Base-by-base conservation (phyloP, 2,329 filamentous ascomycete species). In the Aspergillus glaucus region DNA sequence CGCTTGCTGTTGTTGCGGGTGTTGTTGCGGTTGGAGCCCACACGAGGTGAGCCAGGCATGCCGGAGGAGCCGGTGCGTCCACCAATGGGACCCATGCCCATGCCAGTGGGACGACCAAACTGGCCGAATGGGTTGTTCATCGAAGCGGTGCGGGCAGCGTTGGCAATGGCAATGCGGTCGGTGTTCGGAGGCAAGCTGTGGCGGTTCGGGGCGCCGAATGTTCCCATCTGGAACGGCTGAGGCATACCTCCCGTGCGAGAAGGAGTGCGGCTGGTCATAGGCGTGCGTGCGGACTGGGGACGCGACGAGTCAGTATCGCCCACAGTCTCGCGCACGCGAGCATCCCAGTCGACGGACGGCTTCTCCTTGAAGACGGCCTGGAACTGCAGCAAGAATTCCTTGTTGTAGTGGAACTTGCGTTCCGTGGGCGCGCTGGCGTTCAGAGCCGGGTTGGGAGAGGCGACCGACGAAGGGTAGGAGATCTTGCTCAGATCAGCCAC, bases 351-450 rank as follows among this genome's bases (percentile, higher is more conserved):
- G 40, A 91, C 71, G 0, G 90, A 95, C 12, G 93, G 93, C 74
- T 96, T 94, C 76, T 98, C 93, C 54, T 89, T 94, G 74, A 96
- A 98, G 17, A 95, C 89, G 60, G 82, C 82, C 74, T 96, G 88
- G 79, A 98, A 98, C 66, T 98, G 93, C 26, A 98, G 79, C 72
- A 98, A 76, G 77, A 98, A 98, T 61, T 86, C 85, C 62, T 91
- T 88, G 72, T 97, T 90, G 70, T 98, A 98, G 69, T 94, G 91
- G 76, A 94, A 95, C 74, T 91, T 92, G 69, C 86, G 70, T 50
- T 73, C 88, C 30, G 81, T 78, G 24, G 88, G 86, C 14, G 86
- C 86, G 52, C 62, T 73, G 37, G 80, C 76, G 69, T 97, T 98
- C 56, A 96, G 75, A 2, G 92, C 88, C 9, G 92, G 89, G 72